Conservation (phyloP, 768 basidiomycete species). For the Xerocomellus chrysenteron region DNA sequence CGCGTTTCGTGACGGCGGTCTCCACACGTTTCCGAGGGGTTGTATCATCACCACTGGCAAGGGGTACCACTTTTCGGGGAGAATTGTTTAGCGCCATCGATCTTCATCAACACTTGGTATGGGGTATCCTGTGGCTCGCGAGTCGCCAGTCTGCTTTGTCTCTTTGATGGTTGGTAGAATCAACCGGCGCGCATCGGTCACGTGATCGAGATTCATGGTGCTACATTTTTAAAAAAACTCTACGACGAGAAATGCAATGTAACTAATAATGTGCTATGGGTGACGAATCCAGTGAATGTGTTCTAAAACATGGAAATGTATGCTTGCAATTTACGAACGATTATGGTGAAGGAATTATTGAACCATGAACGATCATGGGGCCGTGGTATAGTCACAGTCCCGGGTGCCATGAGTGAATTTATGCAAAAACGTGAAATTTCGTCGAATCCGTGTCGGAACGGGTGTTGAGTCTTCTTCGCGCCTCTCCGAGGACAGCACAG, state of each 20-base stretch:
- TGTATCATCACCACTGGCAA: slow-evolving; percentile 66
- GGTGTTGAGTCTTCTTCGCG: slow-evolving; percentile 15
- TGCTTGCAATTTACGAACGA: slow-evolving; percentile 14
- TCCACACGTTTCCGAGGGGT: slow-evolving; percentile 42
- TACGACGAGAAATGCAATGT: slow-evolving; percentile 14
- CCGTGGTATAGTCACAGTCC: slow-evolving; percentile 8
- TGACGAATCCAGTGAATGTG: slow-evolving; percentile 6
- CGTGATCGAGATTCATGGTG: slow-evolving; percentile 23
- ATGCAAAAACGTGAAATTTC: slow-evolving; percentile 38
- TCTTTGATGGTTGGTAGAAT: slow-evolving; percentile 1
- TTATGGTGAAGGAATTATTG: neutral
- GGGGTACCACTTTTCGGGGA: slow-evolving; percentile 71
- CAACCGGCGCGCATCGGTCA: slow-evolving; percentile 23
- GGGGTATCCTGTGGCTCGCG: slow-evolving; percentile 2
- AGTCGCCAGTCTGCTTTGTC: neutral
- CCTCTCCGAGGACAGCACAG: slow-evolving; percentile 9
- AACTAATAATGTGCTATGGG: slow-evolving; percentile 3
- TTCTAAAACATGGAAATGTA: slow-evolving; percentile 15
- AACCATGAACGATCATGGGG: slow-evolving; percentile 10
- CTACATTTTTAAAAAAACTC: slow-evolving; percentile 2
- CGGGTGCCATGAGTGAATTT: slow-evolving; percentile 27
- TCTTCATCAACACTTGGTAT: slow-evolving; percentile 18
- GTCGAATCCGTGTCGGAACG: slow-evolving; percentile 26
- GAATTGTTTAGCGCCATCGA: slow-evolving; percentile 66
- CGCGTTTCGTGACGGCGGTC: slow-evolving; percentile 63